Conservation (phyloP, 805 yeast genomes). For the Ogataea dorogensis region DNA sequence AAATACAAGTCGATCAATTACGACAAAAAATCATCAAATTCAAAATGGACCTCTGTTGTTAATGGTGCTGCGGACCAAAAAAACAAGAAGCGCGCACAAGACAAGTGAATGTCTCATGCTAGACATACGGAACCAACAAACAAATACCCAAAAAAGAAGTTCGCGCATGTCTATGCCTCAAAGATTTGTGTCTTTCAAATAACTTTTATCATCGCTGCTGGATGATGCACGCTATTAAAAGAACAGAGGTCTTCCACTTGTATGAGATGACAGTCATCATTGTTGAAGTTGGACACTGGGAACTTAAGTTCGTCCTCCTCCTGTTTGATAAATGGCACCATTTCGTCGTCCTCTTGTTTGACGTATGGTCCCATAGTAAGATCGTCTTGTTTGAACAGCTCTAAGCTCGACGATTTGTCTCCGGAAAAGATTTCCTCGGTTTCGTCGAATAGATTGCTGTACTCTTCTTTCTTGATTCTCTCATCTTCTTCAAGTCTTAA, state of each 20-base stretch:
- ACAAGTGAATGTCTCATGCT: slow-evolving; percentile 5
- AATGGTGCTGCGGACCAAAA: slow-evolving; percentile 42
- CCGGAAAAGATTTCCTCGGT: slow-evolving; percentile 22
- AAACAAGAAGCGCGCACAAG: slow-evolving; percentile 5
- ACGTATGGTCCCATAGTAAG: slow-evolving; percentile 14
- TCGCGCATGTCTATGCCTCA: slow-evolving; percentile 1
- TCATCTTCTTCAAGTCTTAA: slow-evolving; percentile 30
- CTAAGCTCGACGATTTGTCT: slow-evolving; percentile 24
- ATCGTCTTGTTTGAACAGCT: slow-evolving; percentile 28
- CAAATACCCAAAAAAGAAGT: slow-evolving; percentile 24
- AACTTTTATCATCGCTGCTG: slow-evolving; percentile 37
- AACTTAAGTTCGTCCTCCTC: slow-evolving; percentile 17
- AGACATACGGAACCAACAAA: slow-evolving; percentile 13
- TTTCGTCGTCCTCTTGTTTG: slow-evolving; percentile 18
- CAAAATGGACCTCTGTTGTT: slow-evolving; percentile 34
- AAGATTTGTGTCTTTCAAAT: slow-evolving; percentile 10
- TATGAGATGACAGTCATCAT: slow-evolving; percentile 18
- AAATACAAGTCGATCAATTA: slow-evolving; percentile 9
- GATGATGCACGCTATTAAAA: slow-evolving; percentile 41
- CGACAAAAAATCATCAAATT: slow-evolving; percentile 32
- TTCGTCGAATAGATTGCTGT: slow-evolving; percentile 29
- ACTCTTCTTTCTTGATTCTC: slow-evolving; percentile 26
- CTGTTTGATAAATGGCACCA: slow-evolving; percentile 12
- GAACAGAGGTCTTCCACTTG: slow-evolving; percentile 33
- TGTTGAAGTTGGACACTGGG: slow-evolving; percentile 14